Base-by-base conservation (phyloP, 352 stramenopile genomes). In the Pythium guiyangense region DNA sequence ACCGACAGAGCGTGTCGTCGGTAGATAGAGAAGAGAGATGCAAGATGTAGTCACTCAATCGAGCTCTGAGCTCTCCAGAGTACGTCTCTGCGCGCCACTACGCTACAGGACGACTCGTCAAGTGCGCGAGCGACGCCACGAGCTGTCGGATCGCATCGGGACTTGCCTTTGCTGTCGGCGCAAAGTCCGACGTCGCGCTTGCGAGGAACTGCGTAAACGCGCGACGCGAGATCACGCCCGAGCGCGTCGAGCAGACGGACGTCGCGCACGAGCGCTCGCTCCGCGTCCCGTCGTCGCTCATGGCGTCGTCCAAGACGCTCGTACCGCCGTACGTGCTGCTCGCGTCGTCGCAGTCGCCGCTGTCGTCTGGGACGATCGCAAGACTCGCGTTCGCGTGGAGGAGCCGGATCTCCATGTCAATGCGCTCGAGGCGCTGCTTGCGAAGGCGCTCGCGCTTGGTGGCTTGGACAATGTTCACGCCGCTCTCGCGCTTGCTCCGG, bases 381-480 rank as follows among this genome's bases (percentile, higher is more conserved):
- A 87, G 64, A 2, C 45, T 59, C 31, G 69, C 73, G n/a, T 69
- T 71, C 49, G 75, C 64, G 20, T 78, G 62, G 1, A 89, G 54
- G 44, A 87, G 82, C 29, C 59, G 57, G 6, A 89, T 73, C 55
- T 87, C 79, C 29, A 81, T 73, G 17, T 89, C 69, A 22, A 87
- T 79, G 3, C 66, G 67, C 51, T 67, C 64, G 15, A 89, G 71
- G 5, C 73, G 72, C 42, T 79, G 70, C n/a, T 57, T 69, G 42
- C 67, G 66, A 2, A 74, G 29, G 4, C 74, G 67, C 31, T 87
- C 74, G 51, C 51, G 49, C 27, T 77, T 83, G 11, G 64, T 73
- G 6, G 74, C 71, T 44, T 82, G 76, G 39, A 86, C 69, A 34
- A 76, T 57, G 40, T 81, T 84, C 15, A 47, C 46, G 18, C 44